Base-by-base conservation (phyloP, 148 eudicot species). In the Cornus kousa region DNA sequence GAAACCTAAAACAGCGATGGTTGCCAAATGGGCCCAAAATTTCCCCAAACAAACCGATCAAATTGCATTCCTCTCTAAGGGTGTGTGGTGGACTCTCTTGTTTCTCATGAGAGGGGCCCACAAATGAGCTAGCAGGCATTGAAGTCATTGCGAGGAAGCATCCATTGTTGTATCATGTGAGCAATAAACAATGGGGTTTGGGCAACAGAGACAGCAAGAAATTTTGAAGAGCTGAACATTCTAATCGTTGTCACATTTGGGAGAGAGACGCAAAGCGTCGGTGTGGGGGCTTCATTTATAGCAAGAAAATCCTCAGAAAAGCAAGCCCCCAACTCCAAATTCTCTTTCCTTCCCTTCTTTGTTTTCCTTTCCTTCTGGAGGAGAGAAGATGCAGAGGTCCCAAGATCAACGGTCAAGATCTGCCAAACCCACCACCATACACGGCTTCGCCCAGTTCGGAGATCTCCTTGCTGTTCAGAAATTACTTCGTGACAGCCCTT, bases 381-480 rank as follows among this genome's bases (percentile, higher is more conserved):
- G 31, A 53, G 31, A 23, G 60, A 72, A 72, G 67, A 62, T 73
- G 62, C 53, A 11, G 83, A 87, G 86, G 83, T 55, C 76, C 12
- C 83, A 82, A 76, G 86, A 85, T 80, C 92, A 82, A 70, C 85
- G 90, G 57, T 70, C 92, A 48, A 96, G 91, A 87, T 85, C 91
- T 46, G 88, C 88, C 59, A 88, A 85, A 79, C 90, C 93, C 0
- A 85, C 73, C 23, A 96, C 97, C 70, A 83, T 96, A 16, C 99
- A 96, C 74, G 92, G 89, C 24, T 86, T 31, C 69, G 98, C 99
- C 46, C 95, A 96, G 82, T 90, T 88, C 33, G 99, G 99, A 28
- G 97, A 96, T 87, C 88, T 95, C 77, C 2, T 55, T 68, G 87
- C 71, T 4, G 82, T 93, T 70, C 89, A 82, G 75, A 90, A 85